Evolutionary conservation across 495 filamentous ascomycete species (phyloP).

Genomic region (Apiosordaria backusii): DNA sequence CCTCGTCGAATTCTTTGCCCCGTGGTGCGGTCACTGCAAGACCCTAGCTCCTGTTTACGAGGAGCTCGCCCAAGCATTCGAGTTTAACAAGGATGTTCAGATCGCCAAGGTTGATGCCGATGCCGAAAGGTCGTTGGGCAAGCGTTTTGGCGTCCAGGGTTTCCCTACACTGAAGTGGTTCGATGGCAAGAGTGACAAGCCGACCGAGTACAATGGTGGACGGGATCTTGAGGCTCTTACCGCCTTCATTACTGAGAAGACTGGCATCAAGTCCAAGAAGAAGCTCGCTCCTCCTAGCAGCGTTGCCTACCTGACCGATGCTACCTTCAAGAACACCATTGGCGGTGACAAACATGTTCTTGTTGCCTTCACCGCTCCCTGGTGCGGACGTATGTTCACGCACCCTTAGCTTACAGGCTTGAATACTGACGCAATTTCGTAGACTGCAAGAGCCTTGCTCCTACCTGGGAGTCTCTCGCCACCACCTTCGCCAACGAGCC

Average conservation of each 20-base stretch:
- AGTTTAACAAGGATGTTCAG: constrained; percentile 69
- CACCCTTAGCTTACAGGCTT: background rate
- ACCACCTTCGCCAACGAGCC: constrained; percentile 74
- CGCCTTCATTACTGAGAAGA: constrained; percentile 82
- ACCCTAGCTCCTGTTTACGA: constrained; percentile 92
- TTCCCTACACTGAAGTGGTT: constrained; percentile 99
- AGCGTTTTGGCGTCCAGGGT: constrained; percentile 82
- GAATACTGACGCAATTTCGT: constrained; percentile 30
- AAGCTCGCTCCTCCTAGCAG: constrained; percentile 64
- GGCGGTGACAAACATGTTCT: constrained; percentile 86
- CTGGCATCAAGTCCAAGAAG: constrained; percentile 70
- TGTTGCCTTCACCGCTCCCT: constrained; percentile 94
- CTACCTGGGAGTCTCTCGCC: constrained; percentile 84
- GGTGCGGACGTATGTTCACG: constrained; percentile 80
- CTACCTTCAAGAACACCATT: constrained; percentile 70
- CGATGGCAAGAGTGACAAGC: constrained; percentile 89
- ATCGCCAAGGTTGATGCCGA: constrained; percentile 97
- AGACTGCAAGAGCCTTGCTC: constrained; percentile 97
- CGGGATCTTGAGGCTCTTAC: constrained; percentile 83
- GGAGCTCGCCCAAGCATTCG: constrained; percentile 75
- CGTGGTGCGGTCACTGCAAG: constrained; percentile 99
- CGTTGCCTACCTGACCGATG: constrained; percentile 76
- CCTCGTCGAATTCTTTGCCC: constrained; percentile 97
- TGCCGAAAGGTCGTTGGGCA: constrained; percentile 75
- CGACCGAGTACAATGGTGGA: constrained; percentile 79